A percentile compares a stretch with the other conserved stretches of the same genome.
Evolutionary conservation across 768 basidiomycete species (phyloP).

Genomic region (Suillus luteus): DNA sequence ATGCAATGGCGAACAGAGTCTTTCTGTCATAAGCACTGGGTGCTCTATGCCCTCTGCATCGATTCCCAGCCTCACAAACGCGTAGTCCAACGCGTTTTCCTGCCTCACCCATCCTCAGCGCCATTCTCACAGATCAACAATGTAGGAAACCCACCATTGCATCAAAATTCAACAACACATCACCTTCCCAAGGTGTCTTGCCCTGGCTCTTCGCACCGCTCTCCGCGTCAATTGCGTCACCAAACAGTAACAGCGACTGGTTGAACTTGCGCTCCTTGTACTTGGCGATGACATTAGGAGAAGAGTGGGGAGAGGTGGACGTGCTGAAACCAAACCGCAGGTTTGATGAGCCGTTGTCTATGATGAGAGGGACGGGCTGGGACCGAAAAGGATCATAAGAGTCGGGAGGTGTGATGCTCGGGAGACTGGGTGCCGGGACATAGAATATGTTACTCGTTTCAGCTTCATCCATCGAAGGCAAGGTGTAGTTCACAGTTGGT

Average conservation of each 20-base stretch:
- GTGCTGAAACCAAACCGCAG: conserved; percentile 85
- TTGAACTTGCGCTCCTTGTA: conserved; percentile 90
- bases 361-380: conserved; percentile 66
- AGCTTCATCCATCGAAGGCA: conserved; percentile 1
- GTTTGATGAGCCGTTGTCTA: conserved; percentile 87
- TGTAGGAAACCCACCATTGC: conserved; percentile 68
- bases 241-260: conserved; percentile 83
- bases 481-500: neutral
- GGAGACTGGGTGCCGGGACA: conserved; percentile 29
- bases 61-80: conserved; percentile 85
- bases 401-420: conserved; percentile 39
- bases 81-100: conserved; percentile 95
- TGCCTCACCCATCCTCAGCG: conserved; percentile 35
- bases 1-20: conserved; percentile 84
- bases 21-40: conserved; percentile 92
- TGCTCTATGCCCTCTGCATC: conserved; percentile 76
- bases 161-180: conserved; percentile 89
- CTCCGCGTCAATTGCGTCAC: conserved; percentile 85
- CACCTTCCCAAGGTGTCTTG: conserved; percentile 90
- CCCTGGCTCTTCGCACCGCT: conserved; percentile 78
- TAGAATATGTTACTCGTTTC: conserved; percentile 17
- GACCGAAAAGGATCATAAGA: conserved; percentile 55
- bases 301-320: conserved; percentile 53
- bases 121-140: conserved; percentile 7
- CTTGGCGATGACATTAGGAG: conserved; percentile 75